phyloP scores from a whole-genome alignment of 164 flowering plant species.

The Macadamia integrifolia region DNA sequence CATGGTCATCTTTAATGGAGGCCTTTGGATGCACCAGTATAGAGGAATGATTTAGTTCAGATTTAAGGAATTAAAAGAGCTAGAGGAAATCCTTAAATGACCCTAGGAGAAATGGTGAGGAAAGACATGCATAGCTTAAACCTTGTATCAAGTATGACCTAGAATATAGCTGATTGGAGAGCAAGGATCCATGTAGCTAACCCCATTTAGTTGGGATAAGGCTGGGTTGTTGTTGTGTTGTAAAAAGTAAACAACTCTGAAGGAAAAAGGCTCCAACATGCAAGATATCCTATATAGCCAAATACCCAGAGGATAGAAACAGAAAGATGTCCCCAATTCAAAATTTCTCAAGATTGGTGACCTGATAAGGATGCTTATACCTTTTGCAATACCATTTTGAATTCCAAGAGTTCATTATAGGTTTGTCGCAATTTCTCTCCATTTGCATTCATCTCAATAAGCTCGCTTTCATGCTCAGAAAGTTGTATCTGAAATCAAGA shows the following conservation, averaged over 20 bases:
- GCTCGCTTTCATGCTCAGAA: constrained; percentile 84
- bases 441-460: constrained; percentile 85
- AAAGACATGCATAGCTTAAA: no score
- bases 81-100: no score
- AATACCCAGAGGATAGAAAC: not conserved
- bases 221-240: no score
- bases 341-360: not conserved
- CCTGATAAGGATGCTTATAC: constrained; percentile 25
- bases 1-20: no score
- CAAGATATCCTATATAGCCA: not conserved
- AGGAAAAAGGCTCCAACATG: not conserved
- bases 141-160: no score
- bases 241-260: not conserved
- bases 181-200: no score
- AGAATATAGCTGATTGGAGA: no score
- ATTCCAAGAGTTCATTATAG: constrained; percentile 86
- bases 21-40: no score
- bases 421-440: constrained; percentile 74
- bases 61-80: no score
- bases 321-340: not conserved
- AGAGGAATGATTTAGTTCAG: no score
- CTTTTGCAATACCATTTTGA: constrained; percentile 89
- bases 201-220: no score
- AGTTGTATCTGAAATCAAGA: constrained; percentile 58
- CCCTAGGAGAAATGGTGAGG: no score